phyloP scores from a whole-genome alignment of 345 rosid genomes.

The Hypericum perforatum region DNA sequence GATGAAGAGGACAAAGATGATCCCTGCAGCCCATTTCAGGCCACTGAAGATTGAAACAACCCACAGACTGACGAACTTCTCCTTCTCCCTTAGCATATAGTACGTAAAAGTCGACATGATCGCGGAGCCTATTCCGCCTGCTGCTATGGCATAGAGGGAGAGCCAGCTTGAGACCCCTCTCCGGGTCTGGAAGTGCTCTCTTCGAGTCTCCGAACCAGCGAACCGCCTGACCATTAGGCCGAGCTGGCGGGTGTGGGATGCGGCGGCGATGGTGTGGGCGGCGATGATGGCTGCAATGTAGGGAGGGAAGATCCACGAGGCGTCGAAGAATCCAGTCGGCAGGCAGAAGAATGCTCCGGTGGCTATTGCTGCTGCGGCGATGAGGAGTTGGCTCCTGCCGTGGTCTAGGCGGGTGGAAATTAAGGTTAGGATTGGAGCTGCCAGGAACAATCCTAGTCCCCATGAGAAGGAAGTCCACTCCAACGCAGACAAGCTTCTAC shows the following conservation, averaged over 20 bases:
- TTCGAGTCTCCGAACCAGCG: slow-evolving; percentile 23
- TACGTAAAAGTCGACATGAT: slow-evolving; percentile 38
- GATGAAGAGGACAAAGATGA: slow-evolving; percentile 15
- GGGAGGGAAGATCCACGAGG: slow-evolving; percentile 33
- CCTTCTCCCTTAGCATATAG: slow-evolving; percentile 34
- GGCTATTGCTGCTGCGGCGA: slow-evolving; percentile 37
- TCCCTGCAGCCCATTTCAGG: slow-evolving; percentile 41
- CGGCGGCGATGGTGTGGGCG: slow-evolving; percentile 29
- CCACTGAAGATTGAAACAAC: slow-evolving; percentile 57
- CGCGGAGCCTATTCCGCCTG: slow-evolving; percentile 43
- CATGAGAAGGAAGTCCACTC: slow-evolving; percentile 56
- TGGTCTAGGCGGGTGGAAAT: slow-evolving; percentile 34
- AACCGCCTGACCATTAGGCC: slow-evolving; percentile 36
- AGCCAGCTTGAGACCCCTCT: slow-evolving; percentile 41
- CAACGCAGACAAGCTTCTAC: slow-evolving; percentile 32
- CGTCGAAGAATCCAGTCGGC: slow-evolving; percentile 40
- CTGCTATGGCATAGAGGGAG: slow-evolving; percentile 36
- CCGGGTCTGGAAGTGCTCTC: slow-evolving; percentile 22
- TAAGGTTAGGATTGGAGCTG: slow-evolving; percentile 21
- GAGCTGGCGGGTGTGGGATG: slow-evolving; percentile 48
- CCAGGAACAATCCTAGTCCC: slow-evolving; percentile 37
- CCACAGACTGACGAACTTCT: slow-evolving; percentile 35
- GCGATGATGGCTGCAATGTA: slow-evolving; percentile 30
- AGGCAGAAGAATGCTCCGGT: slow-evolving; percentile 47
- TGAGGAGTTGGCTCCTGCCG: slow-evolving; percentile 20